Evolutionary conservation across 208 protist genomes (phyloP), one percentile per base, ranked within the genome.

Genomic region (Crithidia brevicula): DNA sequence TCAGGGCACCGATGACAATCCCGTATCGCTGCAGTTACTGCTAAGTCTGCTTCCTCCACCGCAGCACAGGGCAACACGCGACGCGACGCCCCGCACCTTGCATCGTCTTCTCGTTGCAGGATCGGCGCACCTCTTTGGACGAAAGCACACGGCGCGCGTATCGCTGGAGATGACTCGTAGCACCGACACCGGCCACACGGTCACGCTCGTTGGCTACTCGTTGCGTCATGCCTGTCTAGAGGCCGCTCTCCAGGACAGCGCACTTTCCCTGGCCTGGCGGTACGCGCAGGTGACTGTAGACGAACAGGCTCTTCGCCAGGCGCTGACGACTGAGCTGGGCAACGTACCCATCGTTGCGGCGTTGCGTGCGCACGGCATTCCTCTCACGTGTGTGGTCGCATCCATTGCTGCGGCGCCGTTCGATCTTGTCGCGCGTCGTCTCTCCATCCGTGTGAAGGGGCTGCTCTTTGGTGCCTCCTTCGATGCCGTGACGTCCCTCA

Each of bases 401-500:
- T 81, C 89, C 25, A 54, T 77, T 2, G 49, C 77, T 3, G 67
- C 82, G 10, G 76, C 86, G 46, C 71, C 83, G 22, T 66, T 74
- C 25, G 74, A 79, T 27, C 25, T 75, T 4, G 60, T 59, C 38
- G 33, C 72, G 20, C 36, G 68, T 58, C 76, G 82, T 36, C 22
- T 89, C 50, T 72, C 74, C 15, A 31, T 67, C 18, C 67, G 64
- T 9, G 34, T 77, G 16, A 49, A 64, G 22, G 91, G 91, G 4
- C 58, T 90, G n/a, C 63, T 96, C 20, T 91, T 90, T 70, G 91
- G 91, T 13, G 69, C 61, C n/a, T 82, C 69, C 15, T 96, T 96
- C 59, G 83, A 91, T 33, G 83, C 84, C 2, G 51, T 54, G 42
- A 46, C 59, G 18, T 71, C 49, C 16, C 38, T 74, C 31, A 43